Conservation (phyloP, 1,284 basidiomycete species). For the Ceratobasidium papillatum region DNA sequence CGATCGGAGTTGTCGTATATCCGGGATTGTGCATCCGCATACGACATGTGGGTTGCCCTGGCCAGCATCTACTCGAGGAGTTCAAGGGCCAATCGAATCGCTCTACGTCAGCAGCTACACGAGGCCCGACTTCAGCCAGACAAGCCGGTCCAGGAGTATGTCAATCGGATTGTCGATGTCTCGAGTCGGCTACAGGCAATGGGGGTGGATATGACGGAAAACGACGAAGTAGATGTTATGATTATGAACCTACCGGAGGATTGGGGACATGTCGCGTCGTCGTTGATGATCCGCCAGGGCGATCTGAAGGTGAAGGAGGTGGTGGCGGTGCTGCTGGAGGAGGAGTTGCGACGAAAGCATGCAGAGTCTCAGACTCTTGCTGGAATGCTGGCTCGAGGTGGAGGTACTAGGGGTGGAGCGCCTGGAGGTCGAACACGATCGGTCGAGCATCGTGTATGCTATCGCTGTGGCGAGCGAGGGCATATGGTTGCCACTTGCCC, state of each 20-base stretch:
- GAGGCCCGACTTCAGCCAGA: background rate
- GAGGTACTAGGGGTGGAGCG: background rate
- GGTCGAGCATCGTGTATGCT: background rate
- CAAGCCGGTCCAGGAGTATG: background rate
- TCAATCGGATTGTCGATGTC: background rate
- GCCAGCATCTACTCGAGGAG: background rate
- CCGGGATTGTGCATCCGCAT: background rate
- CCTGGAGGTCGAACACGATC: background rate
- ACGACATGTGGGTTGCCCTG: conserved; percentile 1
- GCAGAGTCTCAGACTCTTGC: background rate
- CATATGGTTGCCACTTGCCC: no score
- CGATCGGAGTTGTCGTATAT: background rate
- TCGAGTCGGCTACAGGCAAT: background rate
- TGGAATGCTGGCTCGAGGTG: background rate
- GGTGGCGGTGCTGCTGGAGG: conserved; percentile 9
- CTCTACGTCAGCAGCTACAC: conserved; percentile 1
- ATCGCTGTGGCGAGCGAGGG: background rate
- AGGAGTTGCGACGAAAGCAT: background rate
- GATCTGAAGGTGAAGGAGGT: conserved; percentile 13
- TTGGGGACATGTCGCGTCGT: conserved; percentile 11
- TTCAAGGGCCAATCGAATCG: conserved; percentile 4
- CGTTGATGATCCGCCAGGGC: conserved; percentile 2
- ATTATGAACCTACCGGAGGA: conserved; percentile 7
- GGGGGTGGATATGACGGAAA: background rate
- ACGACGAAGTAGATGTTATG: background rate